Percentiles rank a stretch among this genome's conserved stretches.
Evolutionary conservation across 345 rosid genomes (phyloP).

Genomic region (Reutealis trisperma): DNA sequence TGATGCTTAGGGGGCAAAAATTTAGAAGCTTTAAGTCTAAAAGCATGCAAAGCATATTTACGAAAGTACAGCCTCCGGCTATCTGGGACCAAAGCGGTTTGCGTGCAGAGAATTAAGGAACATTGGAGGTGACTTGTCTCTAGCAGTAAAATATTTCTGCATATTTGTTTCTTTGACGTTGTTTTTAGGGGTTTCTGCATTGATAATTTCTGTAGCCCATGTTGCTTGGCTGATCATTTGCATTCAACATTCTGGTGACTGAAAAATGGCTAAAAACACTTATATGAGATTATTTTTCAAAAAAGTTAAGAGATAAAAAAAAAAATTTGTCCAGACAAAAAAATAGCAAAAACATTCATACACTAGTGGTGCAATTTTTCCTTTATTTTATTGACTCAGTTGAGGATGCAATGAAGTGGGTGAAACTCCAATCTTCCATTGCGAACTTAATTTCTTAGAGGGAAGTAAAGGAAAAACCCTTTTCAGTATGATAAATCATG

Average conservation of each 20-base stretch:
- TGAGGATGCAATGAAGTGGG: too few species aligned
- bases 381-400: too few species aligned
- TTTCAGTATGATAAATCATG: too few species aligned
- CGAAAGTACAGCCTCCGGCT: slow-evolving; percentile 53
- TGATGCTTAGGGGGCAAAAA: slow-evolving; percentile 39
- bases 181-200: neutral
- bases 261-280: too few species aligned
- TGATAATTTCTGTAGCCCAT: neutral
- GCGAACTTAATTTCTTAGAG: too few species aligned
- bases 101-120: slow-evolving; percentile 48
- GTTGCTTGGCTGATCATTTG: neutral
- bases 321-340: too few species aligned
- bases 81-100: slow-evolving; percentile 48
- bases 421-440: too few species aligned
- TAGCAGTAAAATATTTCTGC: neutral
- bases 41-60: slow-evolving; percentile 53
- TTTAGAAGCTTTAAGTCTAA: slow-evolving; percentile 39
- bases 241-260: neutral
- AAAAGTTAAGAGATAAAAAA: too few species aligned
- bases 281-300: too few species aligned
- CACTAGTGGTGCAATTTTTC: too few species aligned
- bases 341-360: too few species aligned
- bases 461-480: too few species aligned
- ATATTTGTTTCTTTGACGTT: neutral
- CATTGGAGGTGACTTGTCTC: slow-evolving; percentile 46